These are phyloP conservation scores for Zostera marina DNA, from an alignment of 116 monocot genomes.

Conservation along the genomic window DNA sequence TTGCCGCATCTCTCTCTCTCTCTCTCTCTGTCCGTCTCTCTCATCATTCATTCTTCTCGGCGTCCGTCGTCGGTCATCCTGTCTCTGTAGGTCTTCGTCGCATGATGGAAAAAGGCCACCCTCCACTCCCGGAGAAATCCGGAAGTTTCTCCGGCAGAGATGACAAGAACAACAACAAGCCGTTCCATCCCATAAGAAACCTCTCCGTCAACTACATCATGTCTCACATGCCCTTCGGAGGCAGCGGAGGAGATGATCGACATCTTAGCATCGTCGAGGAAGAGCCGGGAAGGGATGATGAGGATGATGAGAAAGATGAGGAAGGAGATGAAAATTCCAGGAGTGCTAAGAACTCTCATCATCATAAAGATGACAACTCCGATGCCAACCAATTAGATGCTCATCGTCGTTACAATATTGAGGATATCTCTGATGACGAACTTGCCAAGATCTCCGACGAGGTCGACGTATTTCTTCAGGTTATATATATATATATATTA, in stretches of 20 bases:
- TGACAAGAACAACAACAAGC: slow-evolving; percentile 27
- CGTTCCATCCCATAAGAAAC: slow-evolving; percentile 14
- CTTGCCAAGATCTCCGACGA: slow-evolving; percentile 27
- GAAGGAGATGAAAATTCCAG: slow-evolving; percentile 7
- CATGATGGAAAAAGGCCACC: slow-evolving; percentile 3
- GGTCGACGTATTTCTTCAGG: slow-evolving; percentile 29
- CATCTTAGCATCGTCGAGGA: slow-evolving; percentile 5
- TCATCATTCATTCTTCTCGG: too few relatives aligned
- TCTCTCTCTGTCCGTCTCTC: too few relatives aligned
- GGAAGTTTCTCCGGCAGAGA: slow-evolving; percentile 36
- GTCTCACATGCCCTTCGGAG: slow-evolving; percentile 1
- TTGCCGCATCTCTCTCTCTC: too few relatives aligned
- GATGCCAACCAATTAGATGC: too few relatives aligned
- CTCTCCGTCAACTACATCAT: slow-evolving; percentile 30
- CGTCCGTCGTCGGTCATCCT: too few relatives aligned
- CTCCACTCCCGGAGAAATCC: slow-evolving; percentile 21
- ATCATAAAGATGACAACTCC: not conserved
- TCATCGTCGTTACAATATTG: not conserved
- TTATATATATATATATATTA: too few relatives aligned
- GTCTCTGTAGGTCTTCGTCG: too few relatives aligned
- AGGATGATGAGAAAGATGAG: not conserved
- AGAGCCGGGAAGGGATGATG: not conserved
- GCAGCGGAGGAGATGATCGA: not conserved
- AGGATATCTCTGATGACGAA: not conserved
- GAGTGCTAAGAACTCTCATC: too few relatives aligned